Evolutionary conservation across 2,329 filamentous ascomycete species (phyloP), one percentile per base, ranked within the genome.

Genomic region (Diaporthe humulicola): DNA sequence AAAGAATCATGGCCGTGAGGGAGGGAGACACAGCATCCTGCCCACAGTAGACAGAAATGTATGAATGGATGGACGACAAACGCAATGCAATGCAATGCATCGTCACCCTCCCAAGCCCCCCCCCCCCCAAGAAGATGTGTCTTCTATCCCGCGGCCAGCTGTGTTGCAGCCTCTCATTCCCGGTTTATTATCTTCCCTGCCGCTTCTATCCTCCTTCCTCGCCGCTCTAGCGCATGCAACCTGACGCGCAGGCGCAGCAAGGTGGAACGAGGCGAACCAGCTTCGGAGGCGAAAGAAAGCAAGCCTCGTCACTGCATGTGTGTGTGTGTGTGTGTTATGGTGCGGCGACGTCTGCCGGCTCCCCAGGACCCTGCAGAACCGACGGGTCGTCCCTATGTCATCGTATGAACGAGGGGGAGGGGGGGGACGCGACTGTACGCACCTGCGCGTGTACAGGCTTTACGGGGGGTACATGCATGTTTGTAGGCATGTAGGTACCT

Each of bases 51-150:
- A 28, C 28, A 10, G n/a, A 45, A 1, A 30, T 14, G n/a, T 12
- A 61, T 45, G 38, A 42, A 42, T 25, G 58, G 12, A 17, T 6
- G 36, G 33, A 22, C 54, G 56, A 40, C n/a, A 36, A 9, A 25
- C 22, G 36, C 10, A 42, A 61, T 61, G 57, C 57, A 61, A 61
- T 61, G 58, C 58, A 42, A 61, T 45, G 58, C 58, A 61, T 30
- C 58, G 25, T 45, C 58, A 61, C 38, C 58, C 9, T 10, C 38
- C n/a, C n/a, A n/a, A n/a, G n/a, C n/a, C n/a, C n/a, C n/a, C n/a
- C n/a, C n/a, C n/a, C 28, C 28, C 28, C 14, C 52, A 5, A 28
- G 50, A 52, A 14, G 15, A n/a, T n/a, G n/a, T n/a, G n/a, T n/a
- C n/a, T n/a, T n/a, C n/a, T n/a, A n/a, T n/a, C n/a, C n/a, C n/a